Conservation (phyloP, 78 protist genomes). For the Dictyostelium citrinum region DNA sequence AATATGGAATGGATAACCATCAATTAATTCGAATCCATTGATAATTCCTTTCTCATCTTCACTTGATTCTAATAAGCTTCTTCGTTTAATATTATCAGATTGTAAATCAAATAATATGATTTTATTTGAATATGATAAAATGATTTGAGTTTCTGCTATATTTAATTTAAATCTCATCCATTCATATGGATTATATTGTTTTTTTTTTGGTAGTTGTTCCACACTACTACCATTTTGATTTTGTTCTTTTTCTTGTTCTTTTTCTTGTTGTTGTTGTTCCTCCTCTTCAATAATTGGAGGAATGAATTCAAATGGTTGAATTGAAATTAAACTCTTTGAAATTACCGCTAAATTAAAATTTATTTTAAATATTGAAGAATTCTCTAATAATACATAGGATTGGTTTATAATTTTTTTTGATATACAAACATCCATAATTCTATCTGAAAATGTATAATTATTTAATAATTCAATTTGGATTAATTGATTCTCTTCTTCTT, state of each 20-base stretch:
- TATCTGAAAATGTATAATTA: not conserved
- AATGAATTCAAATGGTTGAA: not conserved
- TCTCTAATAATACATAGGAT: not conserved
- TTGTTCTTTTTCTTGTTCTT: not conserved
- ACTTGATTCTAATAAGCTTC: not conserved
- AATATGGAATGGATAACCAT: not conserved
- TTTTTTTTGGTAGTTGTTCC: not conserved
- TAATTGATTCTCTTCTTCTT: not conserved
- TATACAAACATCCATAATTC: not conserved
- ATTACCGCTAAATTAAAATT: not conserved
- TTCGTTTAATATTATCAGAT: not conserved
- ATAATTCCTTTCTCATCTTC: not conserved
- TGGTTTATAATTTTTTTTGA: not conserved
- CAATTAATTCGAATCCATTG: not conserved
- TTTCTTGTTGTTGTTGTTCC: not conserved
- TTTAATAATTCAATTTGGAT: not conserved
- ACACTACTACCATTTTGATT: not conserved
- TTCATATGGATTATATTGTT: not conserved
- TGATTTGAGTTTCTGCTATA: constrained; percentile 1
- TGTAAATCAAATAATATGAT: not conserved
- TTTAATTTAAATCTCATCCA: constrained; percentile 8
- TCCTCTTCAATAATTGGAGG: not conserved
- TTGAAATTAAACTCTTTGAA: not conserved
- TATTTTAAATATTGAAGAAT: constrained; percentile 11
- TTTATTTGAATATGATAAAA: not conserved